These are phyloP conservation scores for Mycena polygramma DNA, from an alignment of 768 basidiomycete species.

Conservation along the genomic window DNA sequence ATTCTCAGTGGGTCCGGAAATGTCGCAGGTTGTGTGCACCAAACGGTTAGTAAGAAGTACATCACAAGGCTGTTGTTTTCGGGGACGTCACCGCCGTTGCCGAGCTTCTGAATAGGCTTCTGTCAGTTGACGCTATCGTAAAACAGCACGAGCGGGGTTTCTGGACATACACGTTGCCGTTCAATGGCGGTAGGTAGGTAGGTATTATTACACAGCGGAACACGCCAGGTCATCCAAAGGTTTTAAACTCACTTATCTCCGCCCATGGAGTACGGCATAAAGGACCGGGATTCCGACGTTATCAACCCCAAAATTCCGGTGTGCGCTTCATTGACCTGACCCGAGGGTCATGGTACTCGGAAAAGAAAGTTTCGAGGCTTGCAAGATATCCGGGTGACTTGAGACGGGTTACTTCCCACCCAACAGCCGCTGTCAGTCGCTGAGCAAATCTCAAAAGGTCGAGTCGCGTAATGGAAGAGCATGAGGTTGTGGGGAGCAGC, in stretches of 20 bases:
- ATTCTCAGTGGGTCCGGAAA: background rate
- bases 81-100: slow-evolving; percentile 1
- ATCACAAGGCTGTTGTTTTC: slow-evolving; percentile 21
- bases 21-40: slow-evolving; percentile 11
- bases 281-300: slow-evolving; percentile 18
- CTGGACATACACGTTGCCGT: background rate
- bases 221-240: background rate
- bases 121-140: slow-evolving; percentile 15
- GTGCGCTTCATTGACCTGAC: background rate
- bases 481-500: too few species aligned
- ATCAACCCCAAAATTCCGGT: slow-evolving; percentile 10
- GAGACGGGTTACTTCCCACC: background rate
- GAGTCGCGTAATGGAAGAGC: background rate
- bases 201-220: too few species aligned
- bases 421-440: background rate
- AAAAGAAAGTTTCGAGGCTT: background rate
- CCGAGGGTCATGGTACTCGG: too few species aligned
- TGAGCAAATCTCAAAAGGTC: too few species aligned
- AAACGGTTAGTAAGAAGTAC: background rate
- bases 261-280: slow-evolving; percentile 2
- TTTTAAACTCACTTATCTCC: background rate
- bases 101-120: slow-evolving; percentile 1
- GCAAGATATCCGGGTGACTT: background rate
- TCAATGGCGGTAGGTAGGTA: too few species aligned
- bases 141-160: background rate